These are phyloP conservation scores for Pyricularia pennisetigena DNA, from an alignment of 2,329 filamentous ascomycete species.

Conservation along the genomic window DNA sequence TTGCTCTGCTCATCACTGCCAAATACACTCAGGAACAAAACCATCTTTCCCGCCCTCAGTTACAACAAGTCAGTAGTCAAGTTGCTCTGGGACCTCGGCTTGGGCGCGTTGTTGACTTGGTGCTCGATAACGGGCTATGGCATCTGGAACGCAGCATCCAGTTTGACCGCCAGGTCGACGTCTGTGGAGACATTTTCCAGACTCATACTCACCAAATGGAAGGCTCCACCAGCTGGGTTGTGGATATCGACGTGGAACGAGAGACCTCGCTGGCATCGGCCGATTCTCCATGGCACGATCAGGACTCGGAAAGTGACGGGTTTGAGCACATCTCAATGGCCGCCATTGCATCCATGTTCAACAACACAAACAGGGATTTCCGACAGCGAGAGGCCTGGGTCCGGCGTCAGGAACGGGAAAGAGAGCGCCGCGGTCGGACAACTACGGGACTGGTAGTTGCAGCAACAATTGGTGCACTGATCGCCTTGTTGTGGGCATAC, in stretches of 20 bases:
- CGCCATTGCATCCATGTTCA: slow-evolving; percentile 4
- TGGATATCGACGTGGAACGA: neutral
- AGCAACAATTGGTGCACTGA: neutral
- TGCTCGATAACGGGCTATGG: slow-evolving; percentile 2
- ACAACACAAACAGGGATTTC: slow-evolving; percentile 6
- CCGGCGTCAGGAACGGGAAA: slow-evolving; percentile 1
- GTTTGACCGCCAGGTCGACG: neutral
- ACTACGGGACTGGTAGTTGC: neutral
- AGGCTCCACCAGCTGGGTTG: neutral
- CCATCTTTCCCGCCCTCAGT: slow-evolving; percentile 4
- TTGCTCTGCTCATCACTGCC: slow-evolving; percentile 5
- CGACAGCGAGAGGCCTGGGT: slow-evolving; percentile 6
- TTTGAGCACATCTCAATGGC: slow-evolving; percentile 3
- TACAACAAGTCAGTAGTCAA: slow-evolving; percentile 1
- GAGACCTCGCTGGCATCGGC: neutral
- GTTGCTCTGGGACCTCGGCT: slow-evolving; percentile 1
- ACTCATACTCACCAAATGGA: neutral
- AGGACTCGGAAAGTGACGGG: slow-evolving; percentile 6
- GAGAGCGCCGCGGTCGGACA: neutral
- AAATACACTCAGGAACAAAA: slow-evolving; percentile 4
- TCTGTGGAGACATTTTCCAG: neutral
- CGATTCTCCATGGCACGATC: neutral
- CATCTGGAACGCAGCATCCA: neutral
- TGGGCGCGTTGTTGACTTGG: neutral
- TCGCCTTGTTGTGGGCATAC: neutral